Conservation (phyloP, 2,329 filamentous ascomycete species). For the Ophiostoma quercus region DNA sequence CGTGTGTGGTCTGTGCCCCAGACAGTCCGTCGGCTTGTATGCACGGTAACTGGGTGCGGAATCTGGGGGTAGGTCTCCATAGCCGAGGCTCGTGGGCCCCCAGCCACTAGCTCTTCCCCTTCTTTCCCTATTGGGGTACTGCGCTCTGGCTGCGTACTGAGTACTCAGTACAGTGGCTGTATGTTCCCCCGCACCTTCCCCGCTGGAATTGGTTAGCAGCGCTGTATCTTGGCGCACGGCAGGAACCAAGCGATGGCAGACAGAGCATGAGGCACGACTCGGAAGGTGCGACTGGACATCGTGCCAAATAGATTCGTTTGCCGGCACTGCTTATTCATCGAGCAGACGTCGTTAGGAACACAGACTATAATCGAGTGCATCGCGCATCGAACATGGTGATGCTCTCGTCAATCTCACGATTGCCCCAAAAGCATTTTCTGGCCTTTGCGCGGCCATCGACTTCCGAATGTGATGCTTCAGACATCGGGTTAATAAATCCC, state of each 20-base stretch:
- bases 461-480: background rate
- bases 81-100: slow-evolving; percentile 21
- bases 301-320: background rate
- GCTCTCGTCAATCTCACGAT: background rate
- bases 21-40: slow-evolving; percentile 2
- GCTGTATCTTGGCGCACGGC: slow-evolving; percentile 1
- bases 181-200: slow-evolving; percentile 19
- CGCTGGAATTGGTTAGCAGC: background rate
- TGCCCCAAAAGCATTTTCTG: background rate
- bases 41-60: slow-evolving; percentile 10
- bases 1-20: background rate
- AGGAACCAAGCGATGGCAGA: slow-evolving; percentile 11
- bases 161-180: background rate
- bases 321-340: background rate
- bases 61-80: slow-evolving; percentile 14
- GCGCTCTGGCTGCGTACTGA: background rate
- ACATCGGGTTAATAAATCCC: background rate
- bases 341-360: background rate
- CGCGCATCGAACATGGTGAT: background rate
- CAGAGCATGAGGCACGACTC: background rate
- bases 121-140: slow-evolving; percentile 18
- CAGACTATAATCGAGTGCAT: background rate
- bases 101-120: slow-evolving; percentile 13
- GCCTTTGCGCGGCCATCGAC: background rate
- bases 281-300: background rate